Evolutionary conservation across 371 early-diverging fungal species (phyloP).

Genomic region (Mucor sp.): DNA sequence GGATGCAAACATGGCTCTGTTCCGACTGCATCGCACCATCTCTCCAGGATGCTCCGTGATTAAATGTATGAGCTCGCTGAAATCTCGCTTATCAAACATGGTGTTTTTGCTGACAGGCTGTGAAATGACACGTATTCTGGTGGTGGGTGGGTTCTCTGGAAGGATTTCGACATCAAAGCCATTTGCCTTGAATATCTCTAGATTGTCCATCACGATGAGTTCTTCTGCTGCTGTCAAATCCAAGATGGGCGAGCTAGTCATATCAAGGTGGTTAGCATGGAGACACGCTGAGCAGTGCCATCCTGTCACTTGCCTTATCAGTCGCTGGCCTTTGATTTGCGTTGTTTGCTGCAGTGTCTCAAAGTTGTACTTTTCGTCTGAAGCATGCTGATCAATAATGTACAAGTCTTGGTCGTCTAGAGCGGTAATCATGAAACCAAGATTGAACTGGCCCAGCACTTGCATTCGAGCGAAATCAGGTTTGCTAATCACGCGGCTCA

Average conservation of each 20-base stretch:
- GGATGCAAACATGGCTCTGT: slow-evolving; percentile 73
- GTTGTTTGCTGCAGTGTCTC: slow-evolving; percentile 76
- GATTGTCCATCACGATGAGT: slow-evolving; percentile 75
- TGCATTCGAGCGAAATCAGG: slow-evolving; percentile 84
- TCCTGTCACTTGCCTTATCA: slow-evolving; percentile 17
- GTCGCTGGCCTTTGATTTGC: slow-evolving; percentile 65
- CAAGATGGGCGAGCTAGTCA: slow-evolving; percentile 41
- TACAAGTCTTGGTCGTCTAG: slow-evolving; percentile 75
- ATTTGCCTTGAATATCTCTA: slow-evolving; percentile 70
- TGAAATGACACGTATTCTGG: slow-evolving; percentile 64
- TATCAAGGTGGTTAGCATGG: too few species aligned
- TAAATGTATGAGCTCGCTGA: slow-evolving; percentile 71
- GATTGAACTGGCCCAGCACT: slow-evolving; percentile 97
- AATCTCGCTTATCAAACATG: slow-evolving; percentile 64
- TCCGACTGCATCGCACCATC: slow-evolving; percentile 66
- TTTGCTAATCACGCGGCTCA: slow-evolving; percentile 73
- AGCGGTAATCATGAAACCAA: slow-evolving; percentile 92
- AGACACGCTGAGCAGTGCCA: not conserved
- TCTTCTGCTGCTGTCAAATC: slow-evolving; percentile 83
- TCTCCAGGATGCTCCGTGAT: slow-evolving; percentile 48
- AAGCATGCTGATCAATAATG: slow-evolving; percentile 98
- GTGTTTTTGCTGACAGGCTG: slow-evolving; percentile 68
- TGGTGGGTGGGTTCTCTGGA: slow-evolving; percentile 57
- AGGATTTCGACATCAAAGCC: slow-evolving; percentile 78
- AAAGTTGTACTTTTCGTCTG: slow-evolving; percentile 98